Evolutionary conservation across 106 monocot species (phyloP).

Genomic region (Allium sativum): DNA sequence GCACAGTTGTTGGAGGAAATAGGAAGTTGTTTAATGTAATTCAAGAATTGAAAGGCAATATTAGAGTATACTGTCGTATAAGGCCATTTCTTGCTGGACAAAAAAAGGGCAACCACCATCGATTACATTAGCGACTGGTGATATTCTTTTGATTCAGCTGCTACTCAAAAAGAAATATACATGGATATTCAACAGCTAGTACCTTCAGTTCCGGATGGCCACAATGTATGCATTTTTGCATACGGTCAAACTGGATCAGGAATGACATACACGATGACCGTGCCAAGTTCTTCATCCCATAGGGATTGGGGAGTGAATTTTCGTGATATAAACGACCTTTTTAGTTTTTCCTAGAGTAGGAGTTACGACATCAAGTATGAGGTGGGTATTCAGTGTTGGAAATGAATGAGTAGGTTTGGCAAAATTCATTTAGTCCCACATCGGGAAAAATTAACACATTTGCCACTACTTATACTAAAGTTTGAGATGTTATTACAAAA

Average conservation of each 20-base stretch:
- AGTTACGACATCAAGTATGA: slow-evolving; percentile 33
- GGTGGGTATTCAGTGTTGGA: too few relatives aligned
- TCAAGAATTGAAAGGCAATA: slow-evolving; percentile 83
- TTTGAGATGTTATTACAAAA: too few relatives aligned
- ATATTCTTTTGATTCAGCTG: slow-evolving; percentile 41
- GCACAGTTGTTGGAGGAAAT: slow-evolving; percentile 35
- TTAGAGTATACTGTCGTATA: slow-evolving; percentile 73
- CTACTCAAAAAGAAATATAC: slow-evolving; percentile 67
- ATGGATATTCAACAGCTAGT: slow-evolving; percentile 56
- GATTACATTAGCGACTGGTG: slow-evolving; percentile 67
- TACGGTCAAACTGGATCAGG: slow-evolving; percentile 94
- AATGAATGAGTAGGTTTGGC: too few relatives aligned
- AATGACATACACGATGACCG: slow-evolving; percentile 82
- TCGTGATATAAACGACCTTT: slow-evolving; percentile 71
- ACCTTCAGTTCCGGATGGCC: slow-evolving; percentile 71
- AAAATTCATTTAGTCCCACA: too few relatives aligned
- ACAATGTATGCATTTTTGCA: slow-evolving; percentile 76
- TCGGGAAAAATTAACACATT: too few relatives aligned
- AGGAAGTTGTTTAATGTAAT: slow-evolving; percentile 75
- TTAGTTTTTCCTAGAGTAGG: slow-evolving; percentile 45
- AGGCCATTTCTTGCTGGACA: slow-evolving; percentile 57
- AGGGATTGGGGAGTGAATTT: slow-evolving; percentile 69
- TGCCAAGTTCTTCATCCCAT: slow-evolving; percentile 38
- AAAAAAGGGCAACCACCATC: slow-evolving; percentile 29
- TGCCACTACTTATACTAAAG: too few relatives aligned